A percentile compares a stretch with the other conserved stretches of the same genome.
Evolutionary conservation across 2,329 filamentous ascomycete genomes (phyloP).

Genomic region (Colletotrichum tamarilloi): DNA sequence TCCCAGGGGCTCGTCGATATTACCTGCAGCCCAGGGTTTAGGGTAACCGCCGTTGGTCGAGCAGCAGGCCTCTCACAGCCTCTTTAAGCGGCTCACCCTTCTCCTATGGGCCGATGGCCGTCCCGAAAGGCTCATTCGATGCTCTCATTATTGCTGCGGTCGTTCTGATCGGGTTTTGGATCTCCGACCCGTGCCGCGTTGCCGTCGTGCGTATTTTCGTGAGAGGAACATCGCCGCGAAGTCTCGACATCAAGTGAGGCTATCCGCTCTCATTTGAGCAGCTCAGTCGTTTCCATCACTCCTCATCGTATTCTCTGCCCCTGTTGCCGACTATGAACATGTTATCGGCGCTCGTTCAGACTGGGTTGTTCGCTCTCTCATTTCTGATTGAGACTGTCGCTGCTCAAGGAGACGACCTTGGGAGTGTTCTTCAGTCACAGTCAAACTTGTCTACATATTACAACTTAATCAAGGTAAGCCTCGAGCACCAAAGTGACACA

Average conservation of each 20-base stretch:
- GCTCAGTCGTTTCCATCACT: too few relatives aligned
- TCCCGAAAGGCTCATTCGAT: background rate
- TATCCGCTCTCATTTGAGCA: background rate
- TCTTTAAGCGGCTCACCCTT: constrained; percentile 22
- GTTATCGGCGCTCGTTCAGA: background rate
- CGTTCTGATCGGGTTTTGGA: background rate
- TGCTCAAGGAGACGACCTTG: constrained; percentile 47
- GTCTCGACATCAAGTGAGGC: background rate
- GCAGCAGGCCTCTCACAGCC: background rate
- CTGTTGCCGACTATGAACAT: background rate
- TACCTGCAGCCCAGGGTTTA: constrained; percentile 8
- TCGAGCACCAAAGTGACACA: too few relatives aligned
- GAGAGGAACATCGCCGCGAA: background rate
- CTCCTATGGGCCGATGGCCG: background rate
- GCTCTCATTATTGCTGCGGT: background rate
- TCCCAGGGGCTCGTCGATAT: background rate
- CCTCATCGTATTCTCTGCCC: background rate
- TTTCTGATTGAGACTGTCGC: constrained; percentile 10
- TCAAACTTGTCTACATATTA: constrained; percentile 57
- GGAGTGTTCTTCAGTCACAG: constrained; percentile 50
- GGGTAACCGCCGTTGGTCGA: background rate
- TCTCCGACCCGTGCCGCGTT: background rate
- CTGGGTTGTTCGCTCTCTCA: background rate
- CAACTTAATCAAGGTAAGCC: constrained; percentile 53
- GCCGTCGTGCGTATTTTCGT: background rate